These are phyloP conservation scores for Metschnikowia amazonensis DNA, from an alignment of 805 yeast species.

Conservation along the genomic window DNA sequence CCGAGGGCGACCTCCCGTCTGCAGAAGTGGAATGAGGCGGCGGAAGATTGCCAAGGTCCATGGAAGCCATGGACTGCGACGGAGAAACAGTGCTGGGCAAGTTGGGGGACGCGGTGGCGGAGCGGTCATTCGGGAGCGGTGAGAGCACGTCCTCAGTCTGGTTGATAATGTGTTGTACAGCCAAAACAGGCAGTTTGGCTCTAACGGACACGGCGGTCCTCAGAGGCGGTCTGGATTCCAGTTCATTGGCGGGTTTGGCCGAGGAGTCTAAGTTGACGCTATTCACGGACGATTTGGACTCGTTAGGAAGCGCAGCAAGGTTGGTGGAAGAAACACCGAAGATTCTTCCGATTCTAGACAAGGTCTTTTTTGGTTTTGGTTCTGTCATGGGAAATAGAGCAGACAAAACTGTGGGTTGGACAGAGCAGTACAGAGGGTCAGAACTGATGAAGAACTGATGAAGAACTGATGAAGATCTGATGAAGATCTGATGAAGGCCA, in stretches of 20 bases:
- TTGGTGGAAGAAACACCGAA: constrained; percentile 25
- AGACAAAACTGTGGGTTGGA: too few species aligned
- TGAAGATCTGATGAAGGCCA: too few species aligned
- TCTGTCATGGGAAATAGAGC: constrained; percentile 9
- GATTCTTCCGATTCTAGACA: constrained; percentile 24
- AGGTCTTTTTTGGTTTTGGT: constrained; percentile 21
- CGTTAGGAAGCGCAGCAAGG: constrained; percentile 11
- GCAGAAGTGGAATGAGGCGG: constrained; percentile 4
- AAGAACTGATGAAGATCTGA: too few species aligned
- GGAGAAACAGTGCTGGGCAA: constrained; percentile 8
- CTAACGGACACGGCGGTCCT: constrained; percentile 2
- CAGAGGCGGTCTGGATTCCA: constrained; percentile 7
- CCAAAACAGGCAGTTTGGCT: constrained; percentile 10
- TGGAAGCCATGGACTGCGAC: constrained; percentile 5
- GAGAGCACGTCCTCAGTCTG: constrained; percentile 18
- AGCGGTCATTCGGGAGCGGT: constrained; percentile 18
- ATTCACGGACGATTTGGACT: constrained; percentile 6
- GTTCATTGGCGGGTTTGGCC: constrained; percentile 4
- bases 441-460: too few species aligned
- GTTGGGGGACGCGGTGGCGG: constrained; percentile 13
- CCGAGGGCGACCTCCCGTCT: constrained; percentile 14
- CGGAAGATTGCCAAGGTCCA: constrained; percentile 8
- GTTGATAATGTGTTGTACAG: not conserved
- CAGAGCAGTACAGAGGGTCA: too few species aligned
- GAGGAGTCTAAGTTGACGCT: constrained; percentile 6